Evolutionary conservation across 208 protist species (phyloP).

Genomic region (Balamuthia mandrillaris): DNA sequence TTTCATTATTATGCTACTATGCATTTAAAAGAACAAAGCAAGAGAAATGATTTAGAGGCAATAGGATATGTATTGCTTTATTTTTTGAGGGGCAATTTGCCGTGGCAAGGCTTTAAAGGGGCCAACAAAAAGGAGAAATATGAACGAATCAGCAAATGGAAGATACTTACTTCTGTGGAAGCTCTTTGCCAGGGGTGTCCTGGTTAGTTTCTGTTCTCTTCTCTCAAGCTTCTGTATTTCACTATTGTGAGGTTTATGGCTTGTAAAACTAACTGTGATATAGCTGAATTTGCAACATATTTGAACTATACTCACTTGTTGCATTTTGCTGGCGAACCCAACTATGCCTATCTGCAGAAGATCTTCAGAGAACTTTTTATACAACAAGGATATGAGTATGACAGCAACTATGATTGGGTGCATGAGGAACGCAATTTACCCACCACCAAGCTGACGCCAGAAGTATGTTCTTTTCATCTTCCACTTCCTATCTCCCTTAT

Average conservation of each 20-base stretch:
- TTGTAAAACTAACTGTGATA: no score
- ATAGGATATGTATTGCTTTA: slow-evolving; percentile 99
- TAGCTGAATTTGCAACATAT: slow-evolving; percentile 92
- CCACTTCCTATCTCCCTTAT: no score
- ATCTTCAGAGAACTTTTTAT: slow-evolving; percentile 97
- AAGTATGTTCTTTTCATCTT: no score
- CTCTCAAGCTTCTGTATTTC: neutral
- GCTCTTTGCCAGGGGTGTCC: slow-evolving; percentile 86
- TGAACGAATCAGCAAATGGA: slow-evolving; percentile 95
- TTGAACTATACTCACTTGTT: slow-evolving; percentile 94
- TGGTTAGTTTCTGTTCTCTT: neutral
- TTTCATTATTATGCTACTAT: no score
- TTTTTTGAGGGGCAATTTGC: slow-evolving; percentile 95
- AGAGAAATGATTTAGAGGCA: slow-evolving; percentile 96
- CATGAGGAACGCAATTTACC: slow-evolving; percentile 51
- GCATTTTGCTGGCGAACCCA: slow-evolving; percentile 97
- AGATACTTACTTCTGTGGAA: slow-evolving; percentile 92
- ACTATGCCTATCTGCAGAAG: slow-evolving; percentile 97
- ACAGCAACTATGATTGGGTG: slow-evolving; percentile 98
- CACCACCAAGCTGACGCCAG: no score
- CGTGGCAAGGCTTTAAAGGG: slow-evolving; percentile 92
- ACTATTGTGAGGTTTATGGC: neutral
- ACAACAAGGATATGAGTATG: slow-evolving; percentile 92
- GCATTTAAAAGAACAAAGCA: slow-evolving; percentile 70
- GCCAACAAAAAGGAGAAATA: slow-evolving; percentile 98